Evolutionary conservation across 148 eudicot genomes (phyloP), one percentile per base, ranked within the genome.

Genomic region (Rhododendron molle): DNA sequence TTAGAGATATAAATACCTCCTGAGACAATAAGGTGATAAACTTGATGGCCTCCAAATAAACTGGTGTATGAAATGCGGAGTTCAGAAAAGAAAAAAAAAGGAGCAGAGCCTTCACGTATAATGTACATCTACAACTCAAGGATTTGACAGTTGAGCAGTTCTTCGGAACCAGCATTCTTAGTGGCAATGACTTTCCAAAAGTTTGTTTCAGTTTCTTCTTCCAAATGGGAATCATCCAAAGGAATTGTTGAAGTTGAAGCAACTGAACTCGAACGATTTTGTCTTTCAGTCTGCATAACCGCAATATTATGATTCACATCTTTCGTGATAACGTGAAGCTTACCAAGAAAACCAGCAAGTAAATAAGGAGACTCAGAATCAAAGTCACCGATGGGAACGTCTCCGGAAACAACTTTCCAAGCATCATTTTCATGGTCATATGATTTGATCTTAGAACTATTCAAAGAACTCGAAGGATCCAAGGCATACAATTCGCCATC

Each of bases 281-380:
- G 86, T 47, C 87, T 83, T n/a, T 81, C 90, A 9, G 95, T 98
- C 83, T 95, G 93, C 86, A 97, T 81, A 28, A 97, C 95, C 32
- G 89, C 85, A 65, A 97, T 88, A 60, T 93, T 91, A 58, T 88
- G 86, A 80, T 89, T 92, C 6, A 88, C 90, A 82, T 91, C 92
- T 93, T 94, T 97, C 2, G 97, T 92, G 90, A 97, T 90, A 44
- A 97, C 98, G 78, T 97, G 95, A 74, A 97, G 92, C 90, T 95
- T 97, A 62, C 96, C 95, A 26, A 84, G 89, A 52, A 95, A 90
- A 85, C 98, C 93, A 82, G 96, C 91, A 74, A 97, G 95, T 81
- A 97, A 86, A 89, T 95, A 94, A 20, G 98, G 99, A 30, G 95
- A 97, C 82, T 97, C 99, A 3, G 95, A 85, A 80, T 92, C 94